Percentiles rank a stretch among this genome's conserved stretches.
Conservation (phyloP, 306 rosid genomes). For the Myrica gale region DNA sequence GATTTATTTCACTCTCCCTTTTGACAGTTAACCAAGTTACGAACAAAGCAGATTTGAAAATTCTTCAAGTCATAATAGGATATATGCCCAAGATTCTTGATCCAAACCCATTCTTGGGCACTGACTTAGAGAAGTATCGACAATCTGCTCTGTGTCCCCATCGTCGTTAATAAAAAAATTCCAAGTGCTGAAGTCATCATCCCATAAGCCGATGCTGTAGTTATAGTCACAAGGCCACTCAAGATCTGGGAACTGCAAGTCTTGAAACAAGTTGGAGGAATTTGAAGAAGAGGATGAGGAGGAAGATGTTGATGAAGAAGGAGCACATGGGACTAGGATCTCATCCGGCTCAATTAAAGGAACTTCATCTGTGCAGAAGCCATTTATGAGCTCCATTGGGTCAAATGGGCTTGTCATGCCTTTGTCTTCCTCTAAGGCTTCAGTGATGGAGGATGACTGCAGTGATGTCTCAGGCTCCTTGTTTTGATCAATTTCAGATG, state of each 20-base stretch:
- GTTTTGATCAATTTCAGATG: constrained; percentile 24
- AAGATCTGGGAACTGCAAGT: constrained; percentile 55
- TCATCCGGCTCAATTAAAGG: constrained; percentile 50
- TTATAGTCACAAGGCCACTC: constrained; percentile 43
- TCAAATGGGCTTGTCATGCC: constrained; percentile 34
- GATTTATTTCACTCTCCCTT: constrained; percentile 26
- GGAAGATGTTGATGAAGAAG: constrained; percentile 41
- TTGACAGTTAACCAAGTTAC: constrained; percentile 38
- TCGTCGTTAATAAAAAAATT: constrained; percentile 42
- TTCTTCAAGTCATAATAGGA: constrained; percentile 32
- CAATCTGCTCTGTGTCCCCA: constrained; percentile 36
- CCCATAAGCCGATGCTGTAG: constrained; percentile 40
- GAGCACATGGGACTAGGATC: constrained; percentile 34
- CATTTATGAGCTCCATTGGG: constrained; percentile 42
- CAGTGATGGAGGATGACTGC: constrained; percentile 37
- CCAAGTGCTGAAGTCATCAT: constrained; percentile 63
- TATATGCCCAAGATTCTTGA: constrained; percentile 52
- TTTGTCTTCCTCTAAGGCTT: constrained; percentile 37
- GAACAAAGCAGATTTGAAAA: constrained; percentile 19
- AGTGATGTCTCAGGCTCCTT: constrained; percentile 42
- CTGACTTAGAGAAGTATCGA: constrained; percentile 42
- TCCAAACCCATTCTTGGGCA: constrained; percentile 43
- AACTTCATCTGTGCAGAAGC: constrained; percentile 62
- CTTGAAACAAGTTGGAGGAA: constrained; percentile 49
- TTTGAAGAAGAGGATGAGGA: constrained; percentile 40